Conservation (phyloP, 371 early-diverging fungal species). For the Choanephora cucurbitarum region DNA sequence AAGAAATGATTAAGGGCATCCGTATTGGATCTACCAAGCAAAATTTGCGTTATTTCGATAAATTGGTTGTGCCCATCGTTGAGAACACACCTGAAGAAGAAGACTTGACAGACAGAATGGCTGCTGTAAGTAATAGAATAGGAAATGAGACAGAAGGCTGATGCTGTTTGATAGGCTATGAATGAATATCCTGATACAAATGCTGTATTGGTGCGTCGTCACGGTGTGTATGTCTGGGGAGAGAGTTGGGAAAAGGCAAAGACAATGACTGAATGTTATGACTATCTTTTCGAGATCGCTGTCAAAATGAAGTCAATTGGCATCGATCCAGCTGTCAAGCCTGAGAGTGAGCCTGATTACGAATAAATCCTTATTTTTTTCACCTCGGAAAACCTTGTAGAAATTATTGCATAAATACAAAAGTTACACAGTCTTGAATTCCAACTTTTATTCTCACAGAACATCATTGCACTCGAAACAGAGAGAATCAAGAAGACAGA, state of each 20-base stretch:
- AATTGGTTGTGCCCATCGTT: constrained; percentile 91
- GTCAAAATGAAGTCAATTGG: constrained; percentile 89
- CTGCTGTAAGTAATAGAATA: constrained; percentile 51
- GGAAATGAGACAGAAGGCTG: neutral
- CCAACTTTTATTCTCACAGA: no score
- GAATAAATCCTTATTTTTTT: constrained; percentile 6
- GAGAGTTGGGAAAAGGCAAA: constrained; percentile 97
- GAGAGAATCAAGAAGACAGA: no score
- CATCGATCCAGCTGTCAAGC: constrained; percentile 65
- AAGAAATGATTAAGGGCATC: constrained; percentile 99
- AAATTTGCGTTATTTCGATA: constrained; percentile 77
- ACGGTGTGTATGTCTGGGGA: constrained; percentile 95
- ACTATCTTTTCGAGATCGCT: constrained; percentile 95
- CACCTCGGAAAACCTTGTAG: no score
- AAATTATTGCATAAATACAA: no score
- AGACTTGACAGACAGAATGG: constrained; percentile 90
- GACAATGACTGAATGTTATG: constrained; percentile 98
- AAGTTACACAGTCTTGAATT: no score
- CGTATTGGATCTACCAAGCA: constrained; percentile 70
- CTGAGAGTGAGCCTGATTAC: constrained; percentile 31
- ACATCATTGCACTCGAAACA: no score
- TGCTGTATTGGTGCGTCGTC: constrained; percentile 92
- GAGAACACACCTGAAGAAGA: constrained; percentile 97
- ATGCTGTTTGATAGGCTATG: constrained; percentile 69
- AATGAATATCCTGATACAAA: constrained; percentile 88